Percentiles rank a stretch among this genome's conserved stretches.
phyloP scores from a whole-genome alignment of 2,329 filamentous ascomycete genomes.

The Ceratocystis colombiana region DNA sequence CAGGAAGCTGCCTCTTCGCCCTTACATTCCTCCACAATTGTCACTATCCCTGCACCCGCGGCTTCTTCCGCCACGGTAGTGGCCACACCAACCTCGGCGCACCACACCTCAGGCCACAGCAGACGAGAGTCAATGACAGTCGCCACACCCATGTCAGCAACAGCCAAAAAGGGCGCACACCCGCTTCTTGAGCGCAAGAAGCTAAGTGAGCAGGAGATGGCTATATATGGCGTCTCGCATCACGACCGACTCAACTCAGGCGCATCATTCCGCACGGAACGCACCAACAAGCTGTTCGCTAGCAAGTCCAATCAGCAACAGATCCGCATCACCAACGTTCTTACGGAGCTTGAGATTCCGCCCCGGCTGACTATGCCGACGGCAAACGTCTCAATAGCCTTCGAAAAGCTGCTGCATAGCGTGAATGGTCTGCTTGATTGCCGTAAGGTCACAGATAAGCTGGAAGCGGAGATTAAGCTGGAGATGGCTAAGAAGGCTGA shows the following conservation, averaged over 20 bases:
- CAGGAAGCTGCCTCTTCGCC: conserved; percentile 15
- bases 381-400: conserved; percentile 57
- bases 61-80: conserved; percentile 24
- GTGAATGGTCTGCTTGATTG: conserved; percentile 62
- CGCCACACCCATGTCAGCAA: conserved; percentile 32
- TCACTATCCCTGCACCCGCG: background rate
- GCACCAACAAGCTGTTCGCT: conserved; percentile 65
- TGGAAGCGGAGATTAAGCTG: conserved; percentile 59
- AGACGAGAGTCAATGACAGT: conserved; percentile 39
- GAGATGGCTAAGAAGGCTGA: conserved; percentile 49
- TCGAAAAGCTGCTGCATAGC: conserved; percentile 58
- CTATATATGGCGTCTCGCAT: conserved; percentile 71
- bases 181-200: conserved; percentile 47
- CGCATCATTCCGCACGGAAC: conserved; percentile 80
- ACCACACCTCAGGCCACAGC: conserved; percentile 29
- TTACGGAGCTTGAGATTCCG: conserved; percentile 62
- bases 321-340: conserved; percentile 60
- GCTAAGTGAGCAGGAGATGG: conserved; percentile 64
- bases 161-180: conserved; percentile 32
- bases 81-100: conserved; percentile 1
- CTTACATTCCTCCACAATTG: conserved; percentile 30
- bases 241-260: conserved; percentile 79
- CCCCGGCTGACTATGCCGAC: conserved; percentile 65
- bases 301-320: conserved; percentile 70
- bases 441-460: conserved; percentile 63